Percentiles rank a stretch among this genome's conserved stretches.
Evolutionary conservation across 2,329 filamentous ascomycete genomes (phyloP).

Genomic region (Fusarium mangiferae): DNA sequence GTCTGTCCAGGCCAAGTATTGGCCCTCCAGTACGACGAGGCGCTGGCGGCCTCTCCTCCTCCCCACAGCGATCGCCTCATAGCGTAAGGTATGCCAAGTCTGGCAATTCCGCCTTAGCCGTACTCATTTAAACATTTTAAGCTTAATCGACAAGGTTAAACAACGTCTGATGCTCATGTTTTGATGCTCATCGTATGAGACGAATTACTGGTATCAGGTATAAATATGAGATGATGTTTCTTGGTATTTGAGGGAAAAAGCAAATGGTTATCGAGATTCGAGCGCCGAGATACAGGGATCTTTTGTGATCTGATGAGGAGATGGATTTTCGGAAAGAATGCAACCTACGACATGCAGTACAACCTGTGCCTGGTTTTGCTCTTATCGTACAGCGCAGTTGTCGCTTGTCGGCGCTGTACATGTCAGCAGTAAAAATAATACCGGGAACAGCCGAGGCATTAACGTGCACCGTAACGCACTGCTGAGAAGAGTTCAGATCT

Average conservation of each 20-base stretch:
- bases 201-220: neutral
- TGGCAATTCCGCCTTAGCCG: conserved; percentile 25
- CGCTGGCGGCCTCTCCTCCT: conserved; percentile 20
- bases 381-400: neutral
- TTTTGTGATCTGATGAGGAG: neutral
- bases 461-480: neutral
- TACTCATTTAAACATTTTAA: conserved; percentile 8
- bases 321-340: conserved; percentile 7
- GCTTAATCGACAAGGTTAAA: conserved; percentile 27
- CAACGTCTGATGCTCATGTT: neutral
- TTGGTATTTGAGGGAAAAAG: neutral
- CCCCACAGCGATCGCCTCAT: conserved; percentile 19
- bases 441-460: conserved; percentile 10
- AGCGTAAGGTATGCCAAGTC: conserved; percentile 7
- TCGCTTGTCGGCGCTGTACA: neutral
- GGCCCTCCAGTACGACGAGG: neutral
- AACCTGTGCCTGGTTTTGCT: neutral
- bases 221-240: neutral
- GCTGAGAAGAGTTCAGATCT: neutral
- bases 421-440: neutral
- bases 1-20: conserved; percentile 6
- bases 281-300: neutral
- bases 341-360: neutral
- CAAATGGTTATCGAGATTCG: neutral
- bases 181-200: neutral